Evolutionary conservation across 2,329 filamentous ascomycete species (phyloP), one percentile per base, ranked within the genome.

Genomic region (Colletotrichum costaricense): DNA sequence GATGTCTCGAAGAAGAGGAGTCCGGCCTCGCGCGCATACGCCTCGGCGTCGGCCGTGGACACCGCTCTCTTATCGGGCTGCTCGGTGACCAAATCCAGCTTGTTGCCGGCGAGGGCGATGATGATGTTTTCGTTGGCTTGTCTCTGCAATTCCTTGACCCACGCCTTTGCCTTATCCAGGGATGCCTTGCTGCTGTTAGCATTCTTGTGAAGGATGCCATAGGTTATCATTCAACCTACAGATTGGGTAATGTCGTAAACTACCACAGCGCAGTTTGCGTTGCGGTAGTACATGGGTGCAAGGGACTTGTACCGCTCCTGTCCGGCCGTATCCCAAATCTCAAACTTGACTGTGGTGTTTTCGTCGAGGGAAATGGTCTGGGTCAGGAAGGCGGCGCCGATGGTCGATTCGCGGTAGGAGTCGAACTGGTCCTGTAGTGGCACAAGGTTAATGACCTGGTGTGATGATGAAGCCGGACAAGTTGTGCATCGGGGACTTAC

Each of bases 101-200:
- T 98, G 89, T 99, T 99, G 76, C 97, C 97, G 66, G 96, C 97
- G 56, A 99, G 92, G 59, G 97, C 97, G 81, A 99, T 99, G 84
- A 99, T 95, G 84, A 99, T 99, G 86, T 98, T 98, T 86, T 99
- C 97, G 87, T 98, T 99, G 75, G 97, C 97, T 86, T 99, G 97
- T 82, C 97, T 93, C 85, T 99, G 97, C 68, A 99, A 92, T 83
- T 99, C 97, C 87, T 98, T 98, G 73, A 99, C 96, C 97, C 97
- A 99, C 57, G 95, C 94, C 86, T 99, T 99, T 78, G 97, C 97
- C 88, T 99, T 99, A 85, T 99, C 97, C 80, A 99, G 89, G 60
- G 97, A 99, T 76, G 95, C 91, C 97, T 99, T 74, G 62, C 52
- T 58, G 16, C 38, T 38, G 68, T 79, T 62, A 69, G 69, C 30